Evolutionary conservation across 2,329 filamentous ascomycete species (phyloP), one percentile per base, ranked within the genome.

Genomic region (Trichoderma endophyticum): DNA sequence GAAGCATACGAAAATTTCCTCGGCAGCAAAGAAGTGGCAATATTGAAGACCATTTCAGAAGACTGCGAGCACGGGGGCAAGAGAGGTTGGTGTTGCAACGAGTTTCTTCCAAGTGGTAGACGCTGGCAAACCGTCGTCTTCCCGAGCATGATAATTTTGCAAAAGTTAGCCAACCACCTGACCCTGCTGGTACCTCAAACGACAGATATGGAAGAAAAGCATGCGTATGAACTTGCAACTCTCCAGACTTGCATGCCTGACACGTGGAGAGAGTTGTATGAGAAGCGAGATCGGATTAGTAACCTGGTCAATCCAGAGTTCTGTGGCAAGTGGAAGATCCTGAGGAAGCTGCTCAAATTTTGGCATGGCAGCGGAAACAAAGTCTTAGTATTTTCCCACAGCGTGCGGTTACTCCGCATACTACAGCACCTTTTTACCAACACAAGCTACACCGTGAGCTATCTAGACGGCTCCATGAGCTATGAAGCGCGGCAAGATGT

Each of bases 281-380:
- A 85, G 12, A 89, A 91, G 24, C 88, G 93, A 57, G 93, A 97
- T 76, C 93, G 90, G 9, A 91, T 98, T 72, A 82, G 93, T 65
- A 92, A 92, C 76, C 91, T 94, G 65, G 91, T 94, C 1, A 94
- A 97, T 76, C 92, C 93, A 0, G 92, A 97, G 71, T 98, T 95
- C 75, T 99, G 96, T 78, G 96, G 96, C 4, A 99, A 99, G 81
- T 99, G 96, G 96, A 94, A 93, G 78, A 90, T 99, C 1, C 81
- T 99, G 34, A 93, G 91, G 80, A 95, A 93, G 76, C 84, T 99
- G 4, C 87, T 99, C 7, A 91, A 90, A 70, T 95, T 96, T 80
- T 99, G 96, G 96, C 89, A 97, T 78, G 86, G 88, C 15, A 94
- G 92, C 77, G 93, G 94, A 15, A 94, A 98, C 82, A 99, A 98